Conservation (phyloP, 23 red algal species). For the Chondrus crispus region DNA sequence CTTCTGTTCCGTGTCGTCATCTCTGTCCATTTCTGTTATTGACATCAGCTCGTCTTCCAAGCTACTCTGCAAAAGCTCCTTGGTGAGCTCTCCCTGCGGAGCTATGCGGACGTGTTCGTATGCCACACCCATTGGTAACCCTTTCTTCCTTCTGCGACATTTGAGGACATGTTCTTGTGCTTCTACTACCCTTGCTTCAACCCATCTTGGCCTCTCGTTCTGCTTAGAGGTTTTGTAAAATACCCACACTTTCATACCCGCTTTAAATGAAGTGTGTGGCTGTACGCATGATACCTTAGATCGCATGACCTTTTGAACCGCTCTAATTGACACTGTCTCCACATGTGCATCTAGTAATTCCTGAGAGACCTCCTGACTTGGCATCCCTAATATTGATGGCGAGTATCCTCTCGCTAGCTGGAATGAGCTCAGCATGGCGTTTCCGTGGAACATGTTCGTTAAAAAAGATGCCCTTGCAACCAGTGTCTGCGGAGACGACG, state of each 20-base stretch:
- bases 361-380: background rate
- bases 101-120: background rate
- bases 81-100: background rate
- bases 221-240: background rate
- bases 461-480: background rate
- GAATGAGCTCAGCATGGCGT: background rate
- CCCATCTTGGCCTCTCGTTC: background rate
- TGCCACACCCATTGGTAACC: background rate
- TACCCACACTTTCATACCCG: background rate
- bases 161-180: background rate
- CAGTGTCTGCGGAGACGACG: background rate
- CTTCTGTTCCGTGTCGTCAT: too few species aligned
- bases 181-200: background rate
- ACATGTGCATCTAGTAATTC: background rate
- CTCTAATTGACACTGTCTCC: background rate
- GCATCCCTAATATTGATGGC: background rate
- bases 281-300: background rate
- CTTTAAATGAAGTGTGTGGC: background rate
- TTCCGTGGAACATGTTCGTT: background rate
- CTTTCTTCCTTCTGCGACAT: background rate
- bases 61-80: background rate
- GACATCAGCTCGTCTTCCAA: too few species aligned
- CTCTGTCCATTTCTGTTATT: too few species aligned
- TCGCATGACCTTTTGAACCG: background rate
- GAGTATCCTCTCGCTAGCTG: slow-evolving; percentile 15